Evolutionary conservation across 768 basidiomycete species (phyloP), one percentile per base, ranked within the genome.

Genomic region (Gloeophyllum trabeum): DNA sequence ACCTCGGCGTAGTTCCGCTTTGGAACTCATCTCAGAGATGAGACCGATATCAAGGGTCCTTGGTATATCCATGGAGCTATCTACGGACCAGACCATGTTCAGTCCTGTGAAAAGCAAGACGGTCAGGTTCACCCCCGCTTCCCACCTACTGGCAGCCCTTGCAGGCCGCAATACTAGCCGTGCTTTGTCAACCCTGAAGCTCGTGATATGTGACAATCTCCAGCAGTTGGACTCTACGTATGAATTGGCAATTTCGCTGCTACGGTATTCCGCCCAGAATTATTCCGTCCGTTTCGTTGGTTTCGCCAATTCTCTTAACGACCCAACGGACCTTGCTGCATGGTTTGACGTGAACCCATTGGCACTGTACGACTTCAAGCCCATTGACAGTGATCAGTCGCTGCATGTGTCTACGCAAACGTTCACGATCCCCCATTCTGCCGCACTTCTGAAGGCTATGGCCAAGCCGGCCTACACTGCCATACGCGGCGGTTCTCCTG

Each of bases 371-470:
- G 77, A 74, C 55, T 96, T 99, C 69, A 69, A 75, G 4, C 85
- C 93, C 2, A 74, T 67, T 34, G 83, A 90, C 52, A 79, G 93
- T 26, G 87, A 90, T 45, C 85, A 89, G 50, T 71, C 88, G 0
- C 63, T 98, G 16, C 64, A 66, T 5, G 70, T 78, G 23, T 71
- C 73, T 14, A 71, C 77, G 10, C 79, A 85, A 42, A 73, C 88
- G 0, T 97, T 94, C 62, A 81, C 79, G 14, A 83, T 91, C 35
- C 76, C 90, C 0, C 79, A 91, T 51, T 96, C 93, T 3, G 72
- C 83, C 0, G 79, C 88, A 0, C 67, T 98, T 16, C 81, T 91
- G 62, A 93, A 92, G 53, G 75, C 81, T 2, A 96, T 98, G 82
- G 76, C 85, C 37, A 93, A 90, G 56, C 91, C 94, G 3, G 79